These are phyloP conservation scores for Suillus placidus DNA, from an alignment of 768 basidiomycete genomes.

Conservation along the genomic window DNA sequence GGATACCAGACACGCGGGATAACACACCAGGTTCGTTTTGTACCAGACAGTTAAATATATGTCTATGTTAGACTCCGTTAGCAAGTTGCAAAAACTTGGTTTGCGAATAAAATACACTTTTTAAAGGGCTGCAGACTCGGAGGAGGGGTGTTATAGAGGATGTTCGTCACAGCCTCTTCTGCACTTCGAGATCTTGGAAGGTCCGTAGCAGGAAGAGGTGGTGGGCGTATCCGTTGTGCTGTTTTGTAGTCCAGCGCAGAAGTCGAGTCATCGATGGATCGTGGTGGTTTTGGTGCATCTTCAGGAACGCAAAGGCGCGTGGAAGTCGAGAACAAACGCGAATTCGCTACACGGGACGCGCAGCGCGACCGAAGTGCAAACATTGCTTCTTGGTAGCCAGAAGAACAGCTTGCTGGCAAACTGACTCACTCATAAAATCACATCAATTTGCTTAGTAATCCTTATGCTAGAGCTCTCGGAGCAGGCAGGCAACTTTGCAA, in stretches of 20 bases:
- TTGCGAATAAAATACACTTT: conserved; percentile 52
- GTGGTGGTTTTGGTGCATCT: conserved; percentile 69
- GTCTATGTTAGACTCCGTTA: conserved; percentile 50
- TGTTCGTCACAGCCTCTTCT: conserved; percentile 97
- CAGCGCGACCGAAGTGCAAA: conserved; percentile 24
- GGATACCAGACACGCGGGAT: conserved; percentile 94
- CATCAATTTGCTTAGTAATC: background rate
- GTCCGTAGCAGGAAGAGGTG: conserved; percentile 84
- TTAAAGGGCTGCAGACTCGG: conserved; percentile 91
- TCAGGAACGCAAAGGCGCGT: conserved; percentile 18
- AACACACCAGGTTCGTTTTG: conserved; percentile 99
- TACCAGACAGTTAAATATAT: conserved; percentile 95
- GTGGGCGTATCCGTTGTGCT: conserved; percentile 69
- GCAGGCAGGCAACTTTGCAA: background rate
- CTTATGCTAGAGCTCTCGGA: background rate
- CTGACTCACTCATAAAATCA: background rate
- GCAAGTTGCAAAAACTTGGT: conserved; percentile 1
- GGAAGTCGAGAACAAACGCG: conserved; percentile 28
- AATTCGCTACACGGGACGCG: conserved; percentile 16
- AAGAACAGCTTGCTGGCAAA: background rate
- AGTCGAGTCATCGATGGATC: conserved; percentile 88
- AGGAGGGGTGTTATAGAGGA: conserved; percentile 94
- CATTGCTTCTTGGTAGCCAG: conserved; percentile 6
- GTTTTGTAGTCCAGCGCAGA: conserved; percentile 93
- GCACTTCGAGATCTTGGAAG: conserved; percentile 82